These are phyloP conservation scores for Fomitopsis pinicola DNA, from an alignment of 1,284 basidiomycete species.

Conservation along the genomic window DNA sequence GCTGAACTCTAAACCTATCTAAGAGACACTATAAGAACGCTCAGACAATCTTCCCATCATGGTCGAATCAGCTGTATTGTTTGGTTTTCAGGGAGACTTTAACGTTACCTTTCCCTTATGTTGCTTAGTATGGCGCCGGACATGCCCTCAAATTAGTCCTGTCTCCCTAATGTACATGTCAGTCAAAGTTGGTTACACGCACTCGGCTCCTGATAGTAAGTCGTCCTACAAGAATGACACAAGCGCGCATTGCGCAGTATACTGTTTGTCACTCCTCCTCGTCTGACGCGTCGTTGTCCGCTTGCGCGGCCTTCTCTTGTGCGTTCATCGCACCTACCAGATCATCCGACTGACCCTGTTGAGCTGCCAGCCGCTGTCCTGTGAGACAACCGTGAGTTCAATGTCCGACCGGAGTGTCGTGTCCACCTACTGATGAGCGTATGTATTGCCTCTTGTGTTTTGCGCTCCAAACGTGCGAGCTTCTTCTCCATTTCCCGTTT, in stretches of 20 bases:
- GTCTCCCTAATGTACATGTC: neutral
- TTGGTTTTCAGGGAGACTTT: neutral
- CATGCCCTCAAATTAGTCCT: neutral
- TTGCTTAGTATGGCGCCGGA: neutral
- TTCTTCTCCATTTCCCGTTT: constrained; percentile 93
- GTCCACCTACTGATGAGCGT: constrained; percentile 79
- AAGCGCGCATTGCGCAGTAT: neutral
- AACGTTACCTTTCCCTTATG: neutral
- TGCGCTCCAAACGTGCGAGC: constrained; percentile 82
- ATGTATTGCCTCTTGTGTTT: constrained; percentile 90
- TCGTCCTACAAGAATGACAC: neutral
- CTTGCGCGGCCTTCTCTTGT: constrained; percentile 39
- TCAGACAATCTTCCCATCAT: neutral
- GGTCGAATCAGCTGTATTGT: neutral
- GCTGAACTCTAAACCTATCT: constrained; percentile 44
- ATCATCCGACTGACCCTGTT: constrained; percentile 74
- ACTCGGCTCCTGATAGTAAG: neutral
- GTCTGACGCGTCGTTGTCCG: constrained; percentile 28
- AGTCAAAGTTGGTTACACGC: neutral
- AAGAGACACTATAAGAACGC: neutral
- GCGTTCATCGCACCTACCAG: constrained; percentile 76
- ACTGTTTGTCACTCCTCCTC: constrained; percentile 33
- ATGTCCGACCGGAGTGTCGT: constrained; percentile 12
- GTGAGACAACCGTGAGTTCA: constrained; percentile 11
- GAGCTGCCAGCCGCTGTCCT: constrained; percentile 75